These are phyloP conservation scores for Barnettozyma pratensis DNA, from an alignment of 805 yeast genomes.

Conservation along the genomic window DNA sequence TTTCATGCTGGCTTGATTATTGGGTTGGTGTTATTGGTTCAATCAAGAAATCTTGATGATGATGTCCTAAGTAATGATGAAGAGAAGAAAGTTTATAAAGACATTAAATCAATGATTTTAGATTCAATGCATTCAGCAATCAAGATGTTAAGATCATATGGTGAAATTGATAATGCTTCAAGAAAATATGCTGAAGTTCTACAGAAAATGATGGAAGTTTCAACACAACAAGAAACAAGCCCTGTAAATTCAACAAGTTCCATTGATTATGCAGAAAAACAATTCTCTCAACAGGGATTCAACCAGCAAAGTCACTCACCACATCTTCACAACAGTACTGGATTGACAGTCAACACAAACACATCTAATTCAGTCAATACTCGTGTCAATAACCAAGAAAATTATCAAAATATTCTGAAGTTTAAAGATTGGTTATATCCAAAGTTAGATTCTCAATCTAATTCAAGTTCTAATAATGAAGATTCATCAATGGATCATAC, in stretches of 20 bases:
- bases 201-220: conserved; percentile 16
- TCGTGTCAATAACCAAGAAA: conserved; percentile 13
- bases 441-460: conserved; percentile 5
- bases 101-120: conserved; percentile 10
- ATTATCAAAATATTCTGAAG: conserved; percentile 18
- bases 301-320: not conserved
- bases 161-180: conserved; percentile 18
- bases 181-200: conserved; percentile 15
- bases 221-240: conserved; percentile 1
- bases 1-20: conserved; percentile 34
- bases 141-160: conserved; percentile 15
- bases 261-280: not conserved
- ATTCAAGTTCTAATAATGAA: not conserved
- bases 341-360: not conserved
- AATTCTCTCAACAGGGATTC: not conserved
- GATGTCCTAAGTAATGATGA: conserved; percentile 16
- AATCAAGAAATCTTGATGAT: conserved; percentile 14
- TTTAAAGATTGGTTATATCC: conserved; percentile 25
- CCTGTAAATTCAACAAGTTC: not conserved
- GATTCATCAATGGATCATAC: not conserved
- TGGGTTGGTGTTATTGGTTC: conserved; percentile 28
- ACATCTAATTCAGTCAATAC: not conserved
- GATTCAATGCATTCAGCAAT: conserved; percentile 21
- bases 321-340: not conserved
- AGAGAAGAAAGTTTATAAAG: conserved; percentile 11